Percentiles rank a stretch among this genome's conserved stretches.
These are phyloP conservation scores for Tetracladium maxilliforme DNA, from an alignment of 2,329 filamentous ascomycete species.

Conservation along the genomic window DNA sequence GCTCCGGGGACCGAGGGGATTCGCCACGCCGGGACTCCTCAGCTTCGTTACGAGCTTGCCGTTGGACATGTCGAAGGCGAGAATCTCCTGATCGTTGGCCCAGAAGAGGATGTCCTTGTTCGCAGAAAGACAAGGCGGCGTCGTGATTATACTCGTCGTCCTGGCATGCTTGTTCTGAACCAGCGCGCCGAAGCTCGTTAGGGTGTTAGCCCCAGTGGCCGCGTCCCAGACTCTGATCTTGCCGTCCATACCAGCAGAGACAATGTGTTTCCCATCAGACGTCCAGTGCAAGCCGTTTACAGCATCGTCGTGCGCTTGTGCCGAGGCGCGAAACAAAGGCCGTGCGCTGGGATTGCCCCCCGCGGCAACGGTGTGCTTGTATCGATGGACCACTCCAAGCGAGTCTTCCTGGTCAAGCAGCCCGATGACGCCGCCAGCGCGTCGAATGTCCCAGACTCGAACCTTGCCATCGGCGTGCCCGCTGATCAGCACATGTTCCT, in stretches of 20 bases:
- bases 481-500: constrained; percentile 68
- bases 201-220: constrained; percentile 66
- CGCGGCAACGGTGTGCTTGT: too few relatives aligned
- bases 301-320: constrained; percentile 61
- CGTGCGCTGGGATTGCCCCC: constrained; percentile 18
- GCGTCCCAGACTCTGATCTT: constrained; percentile 81
- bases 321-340: constrained; percentile 31
- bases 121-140: constrained; percentile 40
- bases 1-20: too few relatives aligned
- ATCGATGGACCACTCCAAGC: constrained; percentile 50
- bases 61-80: constrained; percentile 66
- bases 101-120: constrained; percentile 60
- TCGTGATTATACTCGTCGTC: constrained; percentile 44
- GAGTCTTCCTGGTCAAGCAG: constrained; percentile 76
- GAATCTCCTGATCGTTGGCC: constrained; percentile 68
- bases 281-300: constrained; percentile 83
- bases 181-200: constrained; percentile 74
- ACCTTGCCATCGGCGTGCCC: constrained; percentile 76
- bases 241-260: constrained; percentile 73
- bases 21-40: constrained; percentile 50
- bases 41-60: constrained; percentile 60
- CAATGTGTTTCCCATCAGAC: constrained; percentile 58
- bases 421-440: constrained; percentile 61
- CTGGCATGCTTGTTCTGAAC: constrained; percentile 59
- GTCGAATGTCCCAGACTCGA: constrained; percentile 76